A percentile compares a stretch with the other conserved stretches of the same genome.
phyloP scores from a whole-genome alignment of 1,284 basidiomycete genomes.

The Lignosus rhinocerotis region DNA sequence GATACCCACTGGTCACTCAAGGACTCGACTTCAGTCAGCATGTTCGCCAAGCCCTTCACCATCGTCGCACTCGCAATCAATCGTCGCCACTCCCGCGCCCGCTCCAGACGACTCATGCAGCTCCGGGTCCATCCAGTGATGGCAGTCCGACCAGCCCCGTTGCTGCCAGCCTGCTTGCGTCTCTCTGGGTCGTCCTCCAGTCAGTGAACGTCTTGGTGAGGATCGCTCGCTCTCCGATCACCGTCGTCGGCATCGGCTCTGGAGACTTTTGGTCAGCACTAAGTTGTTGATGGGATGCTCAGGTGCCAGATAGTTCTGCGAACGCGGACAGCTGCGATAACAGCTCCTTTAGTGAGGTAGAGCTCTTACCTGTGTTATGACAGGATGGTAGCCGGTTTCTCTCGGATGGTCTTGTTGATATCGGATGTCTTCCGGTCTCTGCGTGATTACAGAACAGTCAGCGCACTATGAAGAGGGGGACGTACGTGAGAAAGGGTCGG shows the following conservation, averaged over 20 bases:
- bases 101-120: no score
- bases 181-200: constrained; percentile 26
- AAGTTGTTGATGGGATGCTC: background rate
- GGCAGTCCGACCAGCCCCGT: constrained; percentile 8
- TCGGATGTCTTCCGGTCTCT: constrained; percentile 2
- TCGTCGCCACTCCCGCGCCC: constrained; percentile 5
- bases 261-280: constrained; percentile 19
- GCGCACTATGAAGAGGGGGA: background rate
- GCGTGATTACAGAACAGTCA: background rate
- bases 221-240: constrained; percentile 29
- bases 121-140: constrained; percentile 12
- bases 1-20: no score
- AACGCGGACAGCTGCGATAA: constrained; percentile 11
- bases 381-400: background rate
- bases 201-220: constrained; percentile 27
- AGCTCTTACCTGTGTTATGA: background rate
- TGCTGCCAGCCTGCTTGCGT: constrained; percentile 14
- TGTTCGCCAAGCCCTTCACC: no score
- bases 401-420: constrained; percentile 1
- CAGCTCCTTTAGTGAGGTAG: constrained; percentile 3
- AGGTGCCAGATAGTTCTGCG: background rate
- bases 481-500: background rate
- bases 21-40: no score
- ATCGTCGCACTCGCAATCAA: constrained; percentile 6
- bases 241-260: constrained; percentile 23